Percentiles rank a stretch among this genome's conserved stretches.
Conservation (phyloP, 2,329 filamentous ascomycete genomes). For the Phialocephala sp. region DNA sequence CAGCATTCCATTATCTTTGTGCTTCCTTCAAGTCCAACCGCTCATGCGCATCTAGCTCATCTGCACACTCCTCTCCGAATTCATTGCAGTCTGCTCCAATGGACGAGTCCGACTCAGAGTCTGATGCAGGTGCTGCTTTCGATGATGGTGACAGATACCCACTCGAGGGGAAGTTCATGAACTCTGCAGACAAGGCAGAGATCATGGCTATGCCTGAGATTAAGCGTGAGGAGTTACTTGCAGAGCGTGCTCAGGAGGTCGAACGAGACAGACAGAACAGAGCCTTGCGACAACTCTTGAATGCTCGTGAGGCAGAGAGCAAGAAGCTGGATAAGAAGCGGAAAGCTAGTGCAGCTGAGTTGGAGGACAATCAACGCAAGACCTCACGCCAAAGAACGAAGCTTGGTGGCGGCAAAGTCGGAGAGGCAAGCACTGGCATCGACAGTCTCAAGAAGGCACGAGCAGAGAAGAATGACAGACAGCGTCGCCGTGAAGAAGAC, state of each 20-base stretch:
- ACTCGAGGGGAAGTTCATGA: constrained; percentile 84
- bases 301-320: constrained; percentile 67
- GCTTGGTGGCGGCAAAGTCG: constrained; percentile 67
- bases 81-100: constrained; percentile 85
- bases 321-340: constrained; percentile 67
- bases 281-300: constrained; percentile 78
- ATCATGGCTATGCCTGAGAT: constrained; percentile 91
- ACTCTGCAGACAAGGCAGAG: constrained; percentile 72
- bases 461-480: constrained; percentile 68
- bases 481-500: constrained; percentile 67
- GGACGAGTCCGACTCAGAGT: constrained; percentile 87
- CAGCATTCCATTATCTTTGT: constrained; percentile 16
- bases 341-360: constrained; percentile 78
- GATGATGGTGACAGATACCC: constrained; percentile 74
- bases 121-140: constrained; percentile 58
- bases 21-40: constrained; percentile 11
- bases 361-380: constrained; percentile 79
- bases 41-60: constrained; percentile 60
- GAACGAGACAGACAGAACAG: constrained; percentile 83
- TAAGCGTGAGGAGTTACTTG: constrained; percentile 87
- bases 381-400: constrained; percentile 74
- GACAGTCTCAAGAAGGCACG: constrained; percentile 69
- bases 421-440: constrained; percentile 73
- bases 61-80: constrained; percentile 69
- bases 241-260: constrained; percentile 83